Conservation (phyloP, 164 flowering plant species). For the Annona squamosa region DNA sequence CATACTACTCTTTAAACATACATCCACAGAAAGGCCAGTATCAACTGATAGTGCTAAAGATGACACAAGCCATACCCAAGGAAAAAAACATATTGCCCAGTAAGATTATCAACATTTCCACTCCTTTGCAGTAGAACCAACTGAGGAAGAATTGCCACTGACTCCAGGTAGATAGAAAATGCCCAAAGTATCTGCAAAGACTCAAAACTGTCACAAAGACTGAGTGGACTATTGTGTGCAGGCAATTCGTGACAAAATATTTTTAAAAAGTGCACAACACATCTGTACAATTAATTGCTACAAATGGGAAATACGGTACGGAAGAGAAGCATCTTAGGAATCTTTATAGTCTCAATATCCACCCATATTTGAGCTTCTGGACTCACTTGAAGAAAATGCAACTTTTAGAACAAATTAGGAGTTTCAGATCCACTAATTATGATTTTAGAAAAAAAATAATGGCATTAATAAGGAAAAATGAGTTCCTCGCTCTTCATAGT, state of each 20-base stretch:
- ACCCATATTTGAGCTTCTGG: not conserved
- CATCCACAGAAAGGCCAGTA: not conserved
- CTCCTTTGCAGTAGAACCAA: slow-evolving; percentile 78
- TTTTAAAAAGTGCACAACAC: not conserved
- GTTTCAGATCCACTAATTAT: not conserved
- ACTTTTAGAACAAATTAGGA: not conserved
- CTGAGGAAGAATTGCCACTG: slow-evolving; percentile 92
- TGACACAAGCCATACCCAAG: slow-evolving; percentile 55
- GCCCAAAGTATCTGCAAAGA: slow-evolving; percentile 77
- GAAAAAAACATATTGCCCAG: slow-evolving; percentile 83
- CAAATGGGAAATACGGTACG: not conserved
- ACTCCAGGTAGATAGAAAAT: slow-evolving; percentile 90
- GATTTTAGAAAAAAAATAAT: not conserved
- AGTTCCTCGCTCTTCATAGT: not conserved
- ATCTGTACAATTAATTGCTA: not conserved
- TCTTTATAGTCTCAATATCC: not conserved
- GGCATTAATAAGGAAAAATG: not conserved
- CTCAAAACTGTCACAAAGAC: not conserved
- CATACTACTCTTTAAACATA: not conserved
- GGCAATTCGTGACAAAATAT: not conserved
- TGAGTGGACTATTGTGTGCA: not conserved
- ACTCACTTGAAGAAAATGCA: not conserved
- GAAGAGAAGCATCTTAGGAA: not conserved
- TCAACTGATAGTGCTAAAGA: not conserved
- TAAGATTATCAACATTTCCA: slow-evolving; percentile 86